A percentile compares a stretch with the other conserved stretches of the same genome.
Evolutionary conservation across 2,329 filamentous ascomycete genomes (phyloP).

Genomic region (Cladosporium sp.): DNA sequence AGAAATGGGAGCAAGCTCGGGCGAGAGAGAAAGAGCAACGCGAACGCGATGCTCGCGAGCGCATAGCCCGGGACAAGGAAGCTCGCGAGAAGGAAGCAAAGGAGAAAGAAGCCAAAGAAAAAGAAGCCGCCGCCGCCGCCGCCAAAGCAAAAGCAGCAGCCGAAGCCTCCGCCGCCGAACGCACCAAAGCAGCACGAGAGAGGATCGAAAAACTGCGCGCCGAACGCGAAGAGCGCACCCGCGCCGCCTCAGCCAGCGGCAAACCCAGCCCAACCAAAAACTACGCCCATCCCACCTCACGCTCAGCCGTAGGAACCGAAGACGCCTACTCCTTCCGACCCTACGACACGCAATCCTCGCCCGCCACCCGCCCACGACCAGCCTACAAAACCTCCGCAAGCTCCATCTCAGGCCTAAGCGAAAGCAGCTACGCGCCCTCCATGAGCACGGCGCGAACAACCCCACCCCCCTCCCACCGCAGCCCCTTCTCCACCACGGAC

Average conservation of each 20-base stretch:
- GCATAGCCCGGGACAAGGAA: constrained; percentile 36
- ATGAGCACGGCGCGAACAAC: constrained; percentile 79
- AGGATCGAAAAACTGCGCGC: constrained; percentile 24
- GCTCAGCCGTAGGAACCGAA: constrained; percentile 56
- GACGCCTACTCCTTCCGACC: constrained; percentile 46
- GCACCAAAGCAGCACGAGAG: constrained; percentile 26
- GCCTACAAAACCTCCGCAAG: constrained; percentile 32
- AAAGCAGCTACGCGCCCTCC: constrained; percentile 81
- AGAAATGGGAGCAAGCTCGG: constrained; percentile 48
- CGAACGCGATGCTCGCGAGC: constrained; percentile 45
- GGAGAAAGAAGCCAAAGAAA: constrained; percentile 39
- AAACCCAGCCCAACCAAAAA: constrained; percentile 34
- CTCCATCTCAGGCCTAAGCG: constrained; percentile 58
- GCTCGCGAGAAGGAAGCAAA: constrained; percentile 34
- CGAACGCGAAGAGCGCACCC: constrained; percentile 18
- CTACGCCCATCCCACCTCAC: constrained; percentile 49
- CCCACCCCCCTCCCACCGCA: constrained; percentile 71
- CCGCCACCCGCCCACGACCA: constrained; percentile 55
- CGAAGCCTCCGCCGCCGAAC: constrained; percentile 34
- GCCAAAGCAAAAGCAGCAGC: constrained; percentile 39
- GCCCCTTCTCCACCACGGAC: constrained; percentile 79
- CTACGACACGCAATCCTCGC: constrained; percentile 26
- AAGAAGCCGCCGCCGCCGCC: constrained; percentile 26
- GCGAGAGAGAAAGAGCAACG: constrained; percentile 45
- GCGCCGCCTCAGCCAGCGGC: constrained; percentile 17